Evolutionary conservation across 2,329 filamentous ascomycete genomes (phyloP).

Genomic region (Microdochium nivale): DNA sequence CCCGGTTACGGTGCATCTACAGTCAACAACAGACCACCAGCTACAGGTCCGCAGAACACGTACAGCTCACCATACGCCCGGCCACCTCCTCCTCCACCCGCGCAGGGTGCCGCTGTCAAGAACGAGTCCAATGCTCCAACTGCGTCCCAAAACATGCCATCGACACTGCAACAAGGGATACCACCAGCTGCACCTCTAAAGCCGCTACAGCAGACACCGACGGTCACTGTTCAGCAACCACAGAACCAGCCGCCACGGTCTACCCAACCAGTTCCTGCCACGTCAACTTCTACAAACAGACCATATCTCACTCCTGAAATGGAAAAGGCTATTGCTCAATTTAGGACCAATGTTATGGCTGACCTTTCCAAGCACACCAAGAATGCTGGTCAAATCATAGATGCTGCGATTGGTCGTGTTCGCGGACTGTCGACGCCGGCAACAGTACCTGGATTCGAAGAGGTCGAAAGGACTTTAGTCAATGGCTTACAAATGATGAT

Average conservation of each 20-base stretch:
- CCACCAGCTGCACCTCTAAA: background rate
- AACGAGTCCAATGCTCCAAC: conserved; percentile 9
- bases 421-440: conserved; percentile 16
- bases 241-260: background rate
- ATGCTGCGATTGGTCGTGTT: conserved; percentile 17
- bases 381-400: conserved; percentile 19
- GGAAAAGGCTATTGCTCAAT: conserved; percentile 18
- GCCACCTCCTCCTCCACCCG: conserved; percentile 15
- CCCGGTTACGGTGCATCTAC: conserved; percentile 12
- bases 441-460: conserved; percentile 16
- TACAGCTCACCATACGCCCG: conserved; percentile 22
- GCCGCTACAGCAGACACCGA: conserved; percentile 4
- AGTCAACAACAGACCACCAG: conserved; percentile 14
- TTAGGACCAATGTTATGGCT: conserved; percentile 19
- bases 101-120: conserved; percentile 13
- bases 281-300: background rate
- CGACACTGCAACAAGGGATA: background rate
- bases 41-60: conserved; percentile 16
- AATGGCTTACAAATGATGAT: conserved; percentile 20
- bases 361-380: conserved; percentile 16
- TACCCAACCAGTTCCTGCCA: conserved; percentile 2
- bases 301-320: conserved; percentile 16
- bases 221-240: conserved; percentile 2
- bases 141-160: conserved; percentile 4
- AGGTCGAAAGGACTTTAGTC: conserved; percentile 16